phyloP scores from a whole-genome alignment of 106 monocot species.

The Narthecium ossifragum region DNA sequence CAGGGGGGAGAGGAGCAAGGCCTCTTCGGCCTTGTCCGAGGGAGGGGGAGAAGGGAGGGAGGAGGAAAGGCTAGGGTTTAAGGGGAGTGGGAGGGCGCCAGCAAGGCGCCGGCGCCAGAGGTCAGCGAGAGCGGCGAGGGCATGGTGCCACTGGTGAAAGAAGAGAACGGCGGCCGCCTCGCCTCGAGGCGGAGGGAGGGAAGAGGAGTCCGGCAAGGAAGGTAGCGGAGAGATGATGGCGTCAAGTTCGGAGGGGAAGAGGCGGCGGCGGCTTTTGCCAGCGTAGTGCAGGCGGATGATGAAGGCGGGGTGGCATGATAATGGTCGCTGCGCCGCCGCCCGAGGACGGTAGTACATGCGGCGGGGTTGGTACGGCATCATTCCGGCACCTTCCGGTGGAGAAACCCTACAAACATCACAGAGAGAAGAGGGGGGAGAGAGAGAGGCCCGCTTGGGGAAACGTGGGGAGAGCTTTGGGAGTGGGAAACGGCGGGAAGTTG shows the following conservation, averaged over 20 bases:
- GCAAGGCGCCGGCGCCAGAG: constrained; percentile 42
- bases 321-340: too few relatives aligned
- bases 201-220: background rate
- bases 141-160: constrained; percentile 20
- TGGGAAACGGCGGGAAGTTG: too few relatives aligned
- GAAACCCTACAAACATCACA: too few relatives aligned
- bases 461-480: too few relatives aligned
- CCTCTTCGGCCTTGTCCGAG: constrained; percentile 12
- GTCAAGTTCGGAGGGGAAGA: background rate
- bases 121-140: constrained; percentile 27
- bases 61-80: constrained; percentile 1
- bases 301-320: constrained; percentile 1
- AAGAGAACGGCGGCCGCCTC: constrained; percentile 10
- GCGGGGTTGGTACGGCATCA: too few relatives aligned
- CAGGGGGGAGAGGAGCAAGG: constrained; percentile 12
- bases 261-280: background rate
- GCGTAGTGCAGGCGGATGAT: constrained; percentile 6
- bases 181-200: background rate
- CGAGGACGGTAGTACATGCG: too few relatives aligned
- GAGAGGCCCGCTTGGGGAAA: too few relatives aligned
- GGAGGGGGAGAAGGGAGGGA: too few relatives aligned
- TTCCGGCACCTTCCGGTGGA: too few relatives aligned
- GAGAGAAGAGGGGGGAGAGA: too few relatives aligned
- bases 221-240: constrained; percentile 13
- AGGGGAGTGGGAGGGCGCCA: constrained; percentile 10